phyloP scores from a whole-genome alignment of 345 rosid genomes.

The Hypericum androsaemum region DNA sequence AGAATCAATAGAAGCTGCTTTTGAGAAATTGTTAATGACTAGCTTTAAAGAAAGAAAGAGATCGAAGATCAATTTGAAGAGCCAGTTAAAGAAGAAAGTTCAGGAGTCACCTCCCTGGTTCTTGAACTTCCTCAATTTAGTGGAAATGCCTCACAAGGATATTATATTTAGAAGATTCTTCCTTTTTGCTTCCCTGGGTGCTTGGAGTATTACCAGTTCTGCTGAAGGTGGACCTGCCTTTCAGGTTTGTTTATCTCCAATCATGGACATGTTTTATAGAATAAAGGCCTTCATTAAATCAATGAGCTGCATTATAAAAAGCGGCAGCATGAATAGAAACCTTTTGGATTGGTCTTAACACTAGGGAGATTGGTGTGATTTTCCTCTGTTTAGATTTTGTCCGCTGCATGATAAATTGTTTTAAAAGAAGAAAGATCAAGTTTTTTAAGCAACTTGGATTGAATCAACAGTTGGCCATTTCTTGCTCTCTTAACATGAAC shows the following conservation, averaged over 20 bases:
- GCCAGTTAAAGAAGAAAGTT: conserved; percentile 79
- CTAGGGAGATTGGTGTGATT: no score
- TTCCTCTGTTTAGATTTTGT: no score
- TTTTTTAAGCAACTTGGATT: no score
- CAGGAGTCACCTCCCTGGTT: conserved; percentile 97
- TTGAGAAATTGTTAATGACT: conserved; percentile 78
- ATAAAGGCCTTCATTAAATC: no score
- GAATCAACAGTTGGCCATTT: no score
- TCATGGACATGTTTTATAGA: background rate
- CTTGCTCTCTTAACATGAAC: no score
- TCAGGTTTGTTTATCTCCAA: conserved; percentile 49
- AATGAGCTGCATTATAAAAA: no score
- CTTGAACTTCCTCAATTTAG: conserved; percentile 57
- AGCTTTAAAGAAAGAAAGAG: conserved; percentile 77
- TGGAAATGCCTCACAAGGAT: conserved; percentile 72
- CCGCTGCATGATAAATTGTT: no score
- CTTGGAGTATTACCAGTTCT: conserved; percentile 97
- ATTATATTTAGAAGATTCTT: conserved; percentile 84
- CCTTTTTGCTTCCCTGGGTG: conserved; percentile 97
- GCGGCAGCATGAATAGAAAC: no score
- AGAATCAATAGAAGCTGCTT: conserved; percentile 91
- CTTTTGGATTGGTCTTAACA: no score
- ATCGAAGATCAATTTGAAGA: conserved; percentile 73
- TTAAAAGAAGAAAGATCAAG: no score
- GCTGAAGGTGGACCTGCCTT: conserved; percentile 99